Base-by-base conservation (phyloP, 371 early-diverging fungal genomes). In the Saksenaea vasiformis region DNA sequence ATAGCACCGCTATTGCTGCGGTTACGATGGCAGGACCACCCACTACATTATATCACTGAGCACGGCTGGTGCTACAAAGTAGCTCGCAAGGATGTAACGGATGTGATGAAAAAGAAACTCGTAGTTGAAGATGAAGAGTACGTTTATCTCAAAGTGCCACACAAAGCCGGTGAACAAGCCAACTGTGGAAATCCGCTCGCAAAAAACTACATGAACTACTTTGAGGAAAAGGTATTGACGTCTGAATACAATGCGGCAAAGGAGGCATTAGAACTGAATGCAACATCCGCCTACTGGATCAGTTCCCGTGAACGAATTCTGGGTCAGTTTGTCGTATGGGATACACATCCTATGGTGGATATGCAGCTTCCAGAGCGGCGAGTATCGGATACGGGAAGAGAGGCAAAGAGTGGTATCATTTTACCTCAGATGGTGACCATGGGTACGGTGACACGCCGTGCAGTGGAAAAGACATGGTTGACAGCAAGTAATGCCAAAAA, bases 361-460 rank as follows among this genome's bases (percentile, higher is more conserved):
- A 80, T 89, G 79, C 69, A 82, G 0, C 58, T 88, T 14, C 80
- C 85, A 2, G 51, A 0, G n/a, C 65, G 72, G 24, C 68, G 72
- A n/a, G 69, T 68, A 0, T 56, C 64, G 9, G 66, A 56, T 8
- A 64, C 47, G 1, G 54, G 39, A 5, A 3, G 19, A 15, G n/a
- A 60, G 5, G 70, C 65, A 22, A 74, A 74, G 2, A 69, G 79
- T 54, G 95, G 95, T 17, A 90, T 96, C n/a, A 97, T 98, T 54
- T 67, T 98, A 44, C 99, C 99, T 3, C 91, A 91, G 58, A 89
- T 92, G 60, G 85, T 94, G 27, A 86, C 92, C 2, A 98, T 98
- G 96, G 99, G 99, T 9, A 98, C 99, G 0, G 84, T 98, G n/a
- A 98, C 99, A 0, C 86, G 99, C 1, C 88, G 99, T 5, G 95